Percentiles rank a stretch among this genome's conserved stretches.
phyloP scores from a whole-genome alignment of 2,329 filamentous ascomycete genomes.

The Phialophora macrospora region DNA sequence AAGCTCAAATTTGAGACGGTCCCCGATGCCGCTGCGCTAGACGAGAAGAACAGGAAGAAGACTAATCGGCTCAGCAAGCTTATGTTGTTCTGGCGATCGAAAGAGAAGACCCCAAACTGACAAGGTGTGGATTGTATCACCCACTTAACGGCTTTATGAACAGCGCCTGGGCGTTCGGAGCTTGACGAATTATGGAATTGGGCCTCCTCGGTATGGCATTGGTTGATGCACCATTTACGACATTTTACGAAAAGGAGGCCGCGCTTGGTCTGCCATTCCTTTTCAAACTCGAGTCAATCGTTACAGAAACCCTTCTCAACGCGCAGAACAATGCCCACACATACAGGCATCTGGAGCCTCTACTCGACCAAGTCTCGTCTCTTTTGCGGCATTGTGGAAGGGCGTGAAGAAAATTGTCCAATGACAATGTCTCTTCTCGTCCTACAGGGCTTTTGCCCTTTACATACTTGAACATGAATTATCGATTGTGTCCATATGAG shows the following conservation, averaged over 20 bases:
- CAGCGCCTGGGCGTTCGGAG: constrained; percentile 25
- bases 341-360: constrained; percentile 7
- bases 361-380: constrained; percentile 2
- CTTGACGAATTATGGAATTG: constrained; percentile 28
- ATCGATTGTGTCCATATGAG: constrained; percentile 17
- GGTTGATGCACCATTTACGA: constrained; percentile 30
- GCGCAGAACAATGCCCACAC: neutral
- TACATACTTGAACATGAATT: constrained; percentile 18
- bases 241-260: constrained; percentile 22
- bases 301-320: constrained; percentile 8
- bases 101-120: constrained; percentile 49
- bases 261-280: constrained; percentile 3
- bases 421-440: neutral
- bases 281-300: constrained; percentile 24
- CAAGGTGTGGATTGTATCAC: neutral
- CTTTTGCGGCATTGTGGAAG: constrained; percentile 12
- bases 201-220: constrained; percentile 14
- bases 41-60: constrained; percentile 50
- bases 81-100: constrained; percentile 57
- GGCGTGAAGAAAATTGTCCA: constrained; percentile 4
- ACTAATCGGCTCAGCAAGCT: constrained; percentile 53
- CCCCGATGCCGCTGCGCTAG: constrained; percentile 48
- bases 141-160: constrained; percentile 34
- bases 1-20: constrained; percentile 39
- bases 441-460: neutral